Evolutionary conservation across 176 grass and related monocot species (phyloP).

Genomic region (Olyra latifolia): DNA sequence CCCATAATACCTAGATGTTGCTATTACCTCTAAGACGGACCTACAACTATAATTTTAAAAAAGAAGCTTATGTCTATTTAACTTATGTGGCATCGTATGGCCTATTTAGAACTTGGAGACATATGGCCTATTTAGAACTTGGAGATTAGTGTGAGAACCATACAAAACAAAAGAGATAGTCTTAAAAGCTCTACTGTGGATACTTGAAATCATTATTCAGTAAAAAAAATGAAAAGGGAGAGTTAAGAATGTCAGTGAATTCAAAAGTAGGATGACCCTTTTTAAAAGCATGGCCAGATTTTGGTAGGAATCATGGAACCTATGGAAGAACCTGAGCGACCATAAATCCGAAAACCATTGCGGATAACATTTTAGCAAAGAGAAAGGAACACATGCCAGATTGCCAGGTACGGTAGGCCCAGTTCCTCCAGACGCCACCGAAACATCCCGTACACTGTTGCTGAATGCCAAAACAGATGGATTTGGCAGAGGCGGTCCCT

Average conservation of each 20-base stretch:
- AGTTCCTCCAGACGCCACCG: slow-evolving; percentile 5
- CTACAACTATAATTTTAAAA: too few species aligned
- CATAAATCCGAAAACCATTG: neutral
- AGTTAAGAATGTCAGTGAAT: neutral
- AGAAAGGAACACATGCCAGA: slow-evolving; percentile 4
- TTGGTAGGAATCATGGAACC: neutral
- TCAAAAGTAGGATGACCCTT: neutral
- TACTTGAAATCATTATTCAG: neutral
- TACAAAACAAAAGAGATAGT: too few species aligned
- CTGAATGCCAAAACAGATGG: neutral
- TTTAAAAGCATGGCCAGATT: neutral
- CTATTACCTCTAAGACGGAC: too few species aligned
- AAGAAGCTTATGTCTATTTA: too few species aligned
- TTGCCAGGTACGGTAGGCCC: neutral
- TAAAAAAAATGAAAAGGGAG: neutral
- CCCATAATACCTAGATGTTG: too few species aligned
- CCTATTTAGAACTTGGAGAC: too few species aligned
- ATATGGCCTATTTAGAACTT: too few species aligned
- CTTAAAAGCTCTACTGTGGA: too few species aligned
- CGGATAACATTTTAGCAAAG: slow-evolving; percentile 18
- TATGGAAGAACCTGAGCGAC: neutral
- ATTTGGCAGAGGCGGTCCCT: neutral
- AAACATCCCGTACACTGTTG: neutral
- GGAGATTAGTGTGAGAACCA: too few species aligned
- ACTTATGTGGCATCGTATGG: too few species aligned